Percentiles rank a stretch among this genome's conserved stretches.
Conservation (phyloP, 768 basidiomycete species). For the Trametes elegans region DNA sequence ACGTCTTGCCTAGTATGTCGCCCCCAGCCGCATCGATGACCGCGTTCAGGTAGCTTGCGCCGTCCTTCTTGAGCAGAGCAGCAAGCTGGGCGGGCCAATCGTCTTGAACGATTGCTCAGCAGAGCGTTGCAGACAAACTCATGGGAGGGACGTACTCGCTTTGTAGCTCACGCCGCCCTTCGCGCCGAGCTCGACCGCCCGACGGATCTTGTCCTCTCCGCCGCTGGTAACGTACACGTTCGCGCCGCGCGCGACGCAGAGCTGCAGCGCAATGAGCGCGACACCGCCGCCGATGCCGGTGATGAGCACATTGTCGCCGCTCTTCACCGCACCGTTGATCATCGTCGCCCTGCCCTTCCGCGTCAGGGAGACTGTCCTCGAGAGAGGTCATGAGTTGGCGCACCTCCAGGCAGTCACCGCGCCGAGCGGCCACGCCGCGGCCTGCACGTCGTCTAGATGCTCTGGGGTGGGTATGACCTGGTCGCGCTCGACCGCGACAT, state of each 20-base stretch:
- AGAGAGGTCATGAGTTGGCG: constrained; percentile 22
- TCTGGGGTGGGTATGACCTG: constrained; percentile 64
- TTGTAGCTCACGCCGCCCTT: constrained; percentile 77
- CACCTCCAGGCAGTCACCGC: constrained; percentile 87
- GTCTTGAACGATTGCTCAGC: constrained; percentile 14
- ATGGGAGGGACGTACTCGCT: constrained; percentile 39
- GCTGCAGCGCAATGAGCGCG: constrained; percentile 70
- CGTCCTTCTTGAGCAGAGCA: constrained; percentile 29
- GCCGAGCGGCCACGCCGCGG: constrained; percentile 75
- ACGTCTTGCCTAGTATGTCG: constrained; percentile 35
- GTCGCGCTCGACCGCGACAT: constrained; percentile 68
- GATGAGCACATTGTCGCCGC: constrained; percentile 73
- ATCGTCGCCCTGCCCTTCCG: constrained; percentile 58
- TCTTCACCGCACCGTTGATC: constrained; percentile 60
- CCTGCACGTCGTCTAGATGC: constrained; percentile 65
- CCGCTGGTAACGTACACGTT: constrained; percentile 84
- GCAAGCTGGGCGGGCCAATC: constrained; percentile 37
- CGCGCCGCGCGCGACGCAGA: constrained; percentile 72
- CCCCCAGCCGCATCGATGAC: constrained; percentile 50
- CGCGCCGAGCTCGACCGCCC: constrained; percentile 66
- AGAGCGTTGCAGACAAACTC: too few species aligned
- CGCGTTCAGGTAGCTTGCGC: constrained; percentile 30
- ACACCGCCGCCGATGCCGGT: constrained; percentile 86
- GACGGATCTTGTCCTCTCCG: constrained; percentile 62
- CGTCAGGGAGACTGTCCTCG: too few species aligned